These are phyloP conservation scores for Colletotrichum cuscutae DNA, from an alignment of 2,329 filamentous ascomycete species.

Conservation along the genomic window DNA sequence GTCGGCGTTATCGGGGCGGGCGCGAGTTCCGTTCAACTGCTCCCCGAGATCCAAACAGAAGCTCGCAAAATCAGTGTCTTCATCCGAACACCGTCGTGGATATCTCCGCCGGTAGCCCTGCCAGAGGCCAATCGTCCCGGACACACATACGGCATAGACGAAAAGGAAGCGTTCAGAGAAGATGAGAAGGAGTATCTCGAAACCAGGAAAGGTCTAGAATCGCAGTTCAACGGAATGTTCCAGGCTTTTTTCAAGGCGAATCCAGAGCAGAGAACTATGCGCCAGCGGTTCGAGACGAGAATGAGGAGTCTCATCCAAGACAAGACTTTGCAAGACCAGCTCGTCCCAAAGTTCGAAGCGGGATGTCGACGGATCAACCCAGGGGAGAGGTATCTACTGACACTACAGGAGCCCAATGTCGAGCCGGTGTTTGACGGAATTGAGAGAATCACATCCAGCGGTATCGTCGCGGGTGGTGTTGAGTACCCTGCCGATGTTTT, in stretches of 20 bases:
- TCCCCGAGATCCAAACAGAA: constrained; percentile 53
- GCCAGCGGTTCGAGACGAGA: not conserved
- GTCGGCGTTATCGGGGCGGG: constrained; percentile 50
- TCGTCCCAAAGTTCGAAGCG: constrained; percentile 38
- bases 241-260: constrained; percentile 50
- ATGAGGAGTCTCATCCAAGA: not conserved
- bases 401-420: constrained; percentile 52
- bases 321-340: constrained; percentile 19
- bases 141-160: constrained; percentile 24
- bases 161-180: constrained; percentile 1
- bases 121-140: constrained; percentile 14
- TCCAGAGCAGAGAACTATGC: constrained; percentile 4
- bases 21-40: constrained; percentile 51
- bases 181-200: constrained; percentile 25
- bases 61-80: constrained; percentile 54
- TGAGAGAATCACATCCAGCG: constrained; percentile 40
- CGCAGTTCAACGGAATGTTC: constrained; percentile 52
- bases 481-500: constrained; percentile 36
- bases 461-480: constrained; percentile 38
- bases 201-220: constrained; percentile 49
- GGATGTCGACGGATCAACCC: constrained; percentile 44
- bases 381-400: constrained; percentile 52
- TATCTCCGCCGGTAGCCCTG: constrained; percentile 45
- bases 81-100: constrained; percentile 58
- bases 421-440: constrained; percentile 46